Conservation (phyloP, 306 rosid species). For the Sicyos edulis region DNA sequence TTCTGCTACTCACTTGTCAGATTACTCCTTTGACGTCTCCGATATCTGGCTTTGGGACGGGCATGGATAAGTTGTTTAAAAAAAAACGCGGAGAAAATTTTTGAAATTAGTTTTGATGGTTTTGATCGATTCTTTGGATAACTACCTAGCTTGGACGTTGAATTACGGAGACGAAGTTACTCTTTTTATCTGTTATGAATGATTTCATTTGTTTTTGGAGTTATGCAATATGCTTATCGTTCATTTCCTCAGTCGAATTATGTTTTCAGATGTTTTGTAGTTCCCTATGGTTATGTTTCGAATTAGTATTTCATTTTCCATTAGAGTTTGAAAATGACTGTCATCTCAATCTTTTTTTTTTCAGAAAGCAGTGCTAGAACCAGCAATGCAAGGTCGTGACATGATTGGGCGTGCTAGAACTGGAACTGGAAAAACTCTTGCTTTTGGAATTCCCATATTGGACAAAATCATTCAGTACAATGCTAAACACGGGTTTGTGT, state of each 20-base stretch:
- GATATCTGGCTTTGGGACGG: too few relatives aligned
- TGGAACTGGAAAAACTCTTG: conserved; percentile 98
- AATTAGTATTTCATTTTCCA: background rate
- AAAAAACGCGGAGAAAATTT: too few relatives aligned
- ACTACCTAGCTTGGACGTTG: background rate
- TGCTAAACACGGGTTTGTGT: conserved; percentile 77
- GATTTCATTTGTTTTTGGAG: background rate
- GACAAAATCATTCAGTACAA: conserved; percentile 73
- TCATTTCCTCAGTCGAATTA: background rate
- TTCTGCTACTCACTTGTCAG: too few relatives aligned
- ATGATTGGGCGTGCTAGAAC: conserved; percentile 99
- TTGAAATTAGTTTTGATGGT: background rate
- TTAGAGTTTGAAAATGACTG: background rate
- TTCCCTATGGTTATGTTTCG: background rate
- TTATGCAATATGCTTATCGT: background rate
- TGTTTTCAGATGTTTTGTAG: background rate
- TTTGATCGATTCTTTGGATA: background rate
- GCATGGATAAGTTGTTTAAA: too few relatives aligned
- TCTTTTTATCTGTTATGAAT: background rate
- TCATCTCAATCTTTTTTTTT: conserved; percentile 9
- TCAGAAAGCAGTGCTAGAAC: conserved; percentile 90
- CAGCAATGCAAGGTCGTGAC: conserved; percentile 97
- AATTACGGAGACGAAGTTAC: background rate
- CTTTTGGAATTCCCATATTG: conserved; percentile 89
- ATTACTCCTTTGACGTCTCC: too few relatives aligned